Evolutionary conservation across 495 filamentous ascomycete species (phyloP), one percentile per base, ranked within the genome.

Genomic region (Aspergillus hancockii): DNA sequence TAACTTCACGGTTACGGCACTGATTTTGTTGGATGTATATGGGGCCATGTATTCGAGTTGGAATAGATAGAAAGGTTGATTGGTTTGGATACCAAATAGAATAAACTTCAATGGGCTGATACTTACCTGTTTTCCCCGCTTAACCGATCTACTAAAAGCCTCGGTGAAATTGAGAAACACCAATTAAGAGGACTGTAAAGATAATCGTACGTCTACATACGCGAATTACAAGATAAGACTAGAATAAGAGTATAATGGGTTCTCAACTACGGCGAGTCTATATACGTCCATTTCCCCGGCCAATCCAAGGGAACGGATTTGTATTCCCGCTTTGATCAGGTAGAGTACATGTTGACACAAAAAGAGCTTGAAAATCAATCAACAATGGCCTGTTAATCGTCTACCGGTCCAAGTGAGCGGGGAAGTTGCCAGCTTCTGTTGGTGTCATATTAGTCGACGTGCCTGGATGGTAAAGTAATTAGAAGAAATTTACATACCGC

Each of bases 391-490:
- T 32, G 57, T 66, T 63, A 60, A 58, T 41, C 54, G 64, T 74
- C 59, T 73, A 74, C 60, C 63, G 67, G 54, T 81, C 78, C 64
- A 83, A 72, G 56, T 68, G 69, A 58, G 79, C 86, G 36, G 93
- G 93, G 84, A 97, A 97, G 77, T 88, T 97, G 71, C 93, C 93
- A 66, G 88, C 86, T 75, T 93, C 93, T 94, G 79, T 60, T 18
- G 38, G 18, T 12, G 23, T 16, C 19, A 28, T 25, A 51, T 67
- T 63, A 70, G 61, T 54, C 21, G 9, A 60, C 58, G 30, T 8
- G 54, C 22, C 32, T 54, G 14, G n/a, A 18, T 30, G 14, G 30
- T 21, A 41, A 8, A 2, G 62, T 52, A 38, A 52, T 54, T 62
- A 34, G 23, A 60, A 63, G 75, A 59, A 71, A 64, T 49, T 54